Evolutionary conservation across 2,329 filamentous ascomycete species (phyloP).

Genomic region (Bisporella sp.): DNA sequence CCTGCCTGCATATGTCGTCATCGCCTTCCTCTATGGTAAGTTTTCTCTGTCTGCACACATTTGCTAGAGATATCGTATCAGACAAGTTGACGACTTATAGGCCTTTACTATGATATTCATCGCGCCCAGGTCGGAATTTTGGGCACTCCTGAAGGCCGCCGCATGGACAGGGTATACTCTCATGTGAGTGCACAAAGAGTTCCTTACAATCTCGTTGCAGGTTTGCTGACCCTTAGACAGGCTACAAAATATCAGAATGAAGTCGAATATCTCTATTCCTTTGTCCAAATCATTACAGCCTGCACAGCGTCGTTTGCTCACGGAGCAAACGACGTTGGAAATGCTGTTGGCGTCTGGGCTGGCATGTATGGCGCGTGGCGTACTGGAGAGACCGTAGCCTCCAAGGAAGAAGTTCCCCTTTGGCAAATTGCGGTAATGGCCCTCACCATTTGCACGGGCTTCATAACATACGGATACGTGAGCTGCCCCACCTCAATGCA

Average conservation of each 20-base stretch:
- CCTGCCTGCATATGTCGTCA: slow-evolving; percentile 59
- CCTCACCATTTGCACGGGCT: slow-evolving; percentile 55
- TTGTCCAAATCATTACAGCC: slow-evolving; percentile 46
- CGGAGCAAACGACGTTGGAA: slow-evolving; percentile 71
- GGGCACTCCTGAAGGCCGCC: slow-evolving; percentile 65
- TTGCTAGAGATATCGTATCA: no score
- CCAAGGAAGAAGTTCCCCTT: slow-evolving; percentile 60
- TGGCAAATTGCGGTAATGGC: slow-evolving; percentile 74
- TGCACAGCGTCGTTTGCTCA: slow-evolving; percentile 48
- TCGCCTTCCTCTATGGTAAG: slow-evolving; percentile 51
- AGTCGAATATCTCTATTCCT: slow-evolving; percentile 54
- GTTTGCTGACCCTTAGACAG: no score
- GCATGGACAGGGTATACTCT: slow-evolving; percentile 63
- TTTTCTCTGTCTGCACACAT: no score
- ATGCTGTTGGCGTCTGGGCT: slow-evolving; percentile 63
- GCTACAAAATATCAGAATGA: slow-evolving; percentile 47
- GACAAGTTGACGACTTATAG: slow-evolving; percentile 24
- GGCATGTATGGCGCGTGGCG: slow-evolving; percentile 63
- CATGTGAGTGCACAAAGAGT: slow-evolving; percentile 16
- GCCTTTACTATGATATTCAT: slow-evolving; percentile 77
- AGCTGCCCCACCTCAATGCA: slow-evolving; percentile 67
- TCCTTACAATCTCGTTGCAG: no score
- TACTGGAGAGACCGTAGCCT: slow-evolving; percentile 36
- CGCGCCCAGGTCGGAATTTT: slow-evolving; percentile 59
- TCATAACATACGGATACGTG: slow-evolving; percentile 69